Percentiles rank a stretch among this genome's conserved stretches.
These are phyloP conservation scores for Dactylorhiza incarnata DNA, from an alignment of 106 monocot genomes.

Conservation along the genomic window DNA sequence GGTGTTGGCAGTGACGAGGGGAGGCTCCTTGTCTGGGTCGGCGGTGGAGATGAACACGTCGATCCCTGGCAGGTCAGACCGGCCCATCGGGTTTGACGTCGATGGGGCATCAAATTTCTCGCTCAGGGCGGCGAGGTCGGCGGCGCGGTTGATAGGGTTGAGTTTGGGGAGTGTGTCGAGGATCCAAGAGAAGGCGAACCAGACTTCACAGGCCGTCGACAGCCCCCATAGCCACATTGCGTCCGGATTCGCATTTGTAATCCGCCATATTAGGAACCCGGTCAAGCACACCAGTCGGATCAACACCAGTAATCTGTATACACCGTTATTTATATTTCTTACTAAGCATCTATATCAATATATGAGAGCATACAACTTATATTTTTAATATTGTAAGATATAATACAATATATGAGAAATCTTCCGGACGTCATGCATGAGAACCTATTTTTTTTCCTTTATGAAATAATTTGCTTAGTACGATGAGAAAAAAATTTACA, in stretches of 20 bases:
- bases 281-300: slow-evolving; percentile 39
- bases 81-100: slow-evolving; percentile 42
- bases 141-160: slow-evolving; percentile 82
- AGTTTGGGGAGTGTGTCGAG: slow-evolving; percentile 85
- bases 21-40: slow-evolving; percentile 75
- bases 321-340: too few species aligned
- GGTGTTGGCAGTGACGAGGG: slow-evolving; percentile 80
- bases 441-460: too few species aligned
- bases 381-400: too few species aligned
- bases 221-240: slow-evolving; percentile 91
- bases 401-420: too few species aligned
- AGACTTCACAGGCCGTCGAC: slow-evolving; percentile 82
- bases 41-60: slow-evolving; percentile 69
- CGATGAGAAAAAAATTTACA: too few species aligned
- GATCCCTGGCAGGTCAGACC: slow-evolving; percentile 56
- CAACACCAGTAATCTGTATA: slow-evolving; percentile 36
- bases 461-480: too few species aligned
- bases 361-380: too few species aligned
- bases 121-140: slow-evolving; percentile 55
- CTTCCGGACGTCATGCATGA: too few species aligned
- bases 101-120: slow-evolving; percentile 56
- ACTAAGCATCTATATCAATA: too few species aligned
- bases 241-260: slow-evolving; percentile 65
- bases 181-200: slow-evolving; percentile 92
- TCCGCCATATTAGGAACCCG: slow-evolving; percentile 63